Evolutionary conservation across 139 green algal species (phyloP).

Genomic region (Chlamydomonas sphaeroides): DNA sequence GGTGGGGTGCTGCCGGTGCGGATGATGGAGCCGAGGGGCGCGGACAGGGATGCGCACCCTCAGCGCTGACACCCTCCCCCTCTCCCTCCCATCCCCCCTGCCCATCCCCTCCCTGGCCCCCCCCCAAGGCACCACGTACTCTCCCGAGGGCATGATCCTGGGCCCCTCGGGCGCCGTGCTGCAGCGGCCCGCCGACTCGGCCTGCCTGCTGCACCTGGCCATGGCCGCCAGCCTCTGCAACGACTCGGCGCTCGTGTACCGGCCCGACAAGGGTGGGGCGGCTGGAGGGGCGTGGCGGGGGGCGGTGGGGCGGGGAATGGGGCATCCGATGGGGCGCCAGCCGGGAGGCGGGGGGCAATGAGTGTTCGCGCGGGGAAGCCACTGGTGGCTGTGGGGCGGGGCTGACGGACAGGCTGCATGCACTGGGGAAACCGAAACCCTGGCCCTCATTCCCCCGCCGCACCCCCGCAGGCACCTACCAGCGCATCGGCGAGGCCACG

Average conservation of each 20-base stretch:
- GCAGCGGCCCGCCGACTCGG: conserved; percentile 42
- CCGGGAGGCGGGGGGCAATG: no score
- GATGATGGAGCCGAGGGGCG: neutral
- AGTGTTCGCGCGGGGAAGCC: no score
- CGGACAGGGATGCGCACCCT: no score
- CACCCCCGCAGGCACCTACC: conserved; percentile 53
- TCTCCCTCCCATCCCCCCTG: neutral
- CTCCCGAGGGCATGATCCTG: conserved; percentile 74
- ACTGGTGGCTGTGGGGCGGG: no score
- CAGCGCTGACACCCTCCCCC: neutral
- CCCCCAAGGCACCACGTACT: conserved; percentile 80
- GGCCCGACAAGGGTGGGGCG: conserved; percentile 37
- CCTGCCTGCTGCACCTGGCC: conserved; percentile 50
- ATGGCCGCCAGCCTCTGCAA: conserved; percentile 86
- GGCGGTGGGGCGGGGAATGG: no score
- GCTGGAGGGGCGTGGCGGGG: no score
- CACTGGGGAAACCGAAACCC: no score
- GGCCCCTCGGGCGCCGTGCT: conserved; percentile 53
- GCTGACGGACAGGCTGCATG: no score
- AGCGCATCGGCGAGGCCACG: conserved; percentile 86
- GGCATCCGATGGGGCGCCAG: no score
- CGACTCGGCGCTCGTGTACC: conserved; percentile 78
- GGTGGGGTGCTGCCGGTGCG: no score
- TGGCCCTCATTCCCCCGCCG: no score
- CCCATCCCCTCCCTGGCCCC: neutral